phyloP scores from a whole-genome alignment of 1,284 basidiomycete species.

The Xerocomus nothofagi region DNA sequence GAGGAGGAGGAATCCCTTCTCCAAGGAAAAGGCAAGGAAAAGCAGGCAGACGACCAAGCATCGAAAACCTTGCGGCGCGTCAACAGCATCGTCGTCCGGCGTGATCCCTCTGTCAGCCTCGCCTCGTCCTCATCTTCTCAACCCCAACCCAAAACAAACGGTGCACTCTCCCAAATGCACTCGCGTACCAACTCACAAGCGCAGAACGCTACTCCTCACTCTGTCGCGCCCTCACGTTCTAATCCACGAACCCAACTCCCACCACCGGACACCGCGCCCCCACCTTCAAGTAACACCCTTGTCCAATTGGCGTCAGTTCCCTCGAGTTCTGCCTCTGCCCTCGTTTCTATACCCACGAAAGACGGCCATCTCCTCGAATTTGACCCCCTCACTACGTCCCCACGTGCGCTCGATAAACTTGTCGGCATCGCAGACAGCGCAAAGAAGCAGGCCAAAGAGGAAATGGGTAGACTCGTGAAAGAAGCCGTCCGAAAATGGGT shows the following conservation, averaged over 20 bases:
- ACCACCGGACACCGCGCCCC: conserved; percentile 23
- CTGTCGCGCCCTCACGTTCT: conserved; percentile 38
- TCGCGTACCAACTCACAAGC: conserved; percentile 53
- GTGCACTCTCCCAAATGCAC: conserved; percentile 34
- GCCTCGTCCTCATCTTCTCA: conserved; percentile 20
- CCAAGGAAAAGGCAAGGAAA: conserved; percentile 26
- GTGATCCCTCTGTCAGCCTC: conserved; percentile 51
- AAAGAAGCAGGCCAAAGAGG: conserved; percentile 74
- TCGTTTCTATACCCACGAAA: conserved; percentile 69
- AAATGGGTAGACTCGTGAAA: conserved; percentile 68
- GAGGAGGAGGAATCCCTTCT: conserved; percentile 20
- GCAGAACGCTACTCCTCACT: conserved; percentile 29
- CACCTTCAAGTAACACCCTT: conserved; percentile 14
- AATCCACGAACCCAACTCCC: conserved; percentile 40
- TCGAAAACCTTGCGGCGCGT: conserved; percentile 41
- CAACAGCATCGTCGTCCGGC: conserved; percentile 63
- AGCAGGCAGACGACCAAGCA: conserved; percentile 5
- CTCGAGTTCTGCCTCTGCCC: conserved; percentile 38
- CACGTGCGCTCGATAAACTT: conserved; percentile 64
- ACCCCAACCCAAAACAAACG: conserved; percentile 6
- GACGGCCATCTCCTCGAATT: conserved; percentile 79
- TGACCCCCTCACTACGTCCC: conserved; percentile 70
- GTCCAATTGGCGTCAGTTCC: conserved; percentile 11
- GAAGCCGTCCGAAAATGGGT: conserved; percentile 73
- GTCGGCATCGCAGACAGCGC: conserved; percentile 76